Percentiles rank a stretch among this genome's conserved stretches.
These are phyloP conservation scores for Trametes pubescens DNA, from an alignment of 1,284 basidiomycete genomes.

Conservation along the genomic window DNA sequence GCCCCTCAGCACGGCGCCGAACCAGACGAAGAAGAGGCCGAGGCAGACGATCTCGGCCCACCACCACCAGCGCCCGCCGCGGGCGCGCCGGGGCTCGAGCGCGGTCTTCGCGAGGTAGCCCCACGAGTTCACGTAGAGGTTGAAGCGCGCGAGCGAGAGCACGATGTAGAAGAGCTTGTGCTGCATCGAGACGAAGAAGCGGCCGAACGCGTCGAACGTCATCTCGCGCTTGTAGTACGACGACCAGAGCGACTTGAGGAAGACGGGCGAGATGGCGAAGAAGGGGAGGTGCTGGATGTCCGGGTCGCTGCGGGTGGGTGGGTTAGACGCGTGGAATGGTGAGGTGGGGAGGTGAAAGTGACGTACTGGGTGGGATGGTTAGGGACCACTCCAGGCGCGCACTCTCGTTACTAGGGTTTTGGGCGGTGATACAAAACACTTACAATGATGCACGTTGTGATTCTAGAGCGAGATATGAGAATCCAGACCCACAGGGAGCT, in stretches of 20 bases:
- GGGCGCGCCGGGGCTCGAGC: constrained; percentile 64
- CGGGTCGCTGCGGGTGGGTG: constrained; percentile 78
- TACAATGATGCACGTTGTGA: constrained; percentile 96
- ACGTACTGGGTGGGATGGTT: constrained; percentile 96
- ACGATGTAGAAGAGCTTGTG: constrained; percentile 95
- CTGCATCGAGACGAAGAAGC: constrained; percentile 79
- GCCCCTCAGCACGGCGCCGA: constrained; percentile 66
- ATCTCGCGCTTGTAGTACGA: constrained; percentile 95
- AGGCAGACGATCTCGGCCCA: constrained; percentile 75
- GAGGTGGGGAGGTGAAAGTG: constrained; percentile 3
- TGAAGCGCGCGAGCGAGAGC: constrained; percentile 93
- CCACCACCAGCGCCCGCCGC: constrained; percentile 77
- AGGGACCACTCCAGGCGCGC: constrained; percentile 76
- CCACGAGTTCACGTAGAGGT: constrained; percentile 94
- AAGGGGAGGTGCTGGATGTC: constrained; percentile 98
- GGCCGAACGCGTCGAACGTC: constrained; percentile 78
- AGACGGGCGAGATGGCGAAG: constrained; percentile 91
- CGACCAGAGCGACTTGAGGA: constrained; percentile 88
- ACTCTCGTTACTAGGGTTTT: constrained; percentile 18
- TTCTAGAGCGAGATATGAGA: constrained; percentile 61
- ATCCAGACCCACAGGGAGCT: neutral
- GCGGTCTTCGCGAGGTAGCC: constrained; percentile 72
- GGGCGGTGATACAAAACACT: constrained; percentile 42
- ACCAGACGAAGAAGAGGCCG: constrained; percentile 85
- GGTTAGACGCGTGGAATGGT: constrained; percentile 15